Evolutionary conservation across 2,329 filamentous ascomycete species (phyloP).

Genomic region (Aspergillus sp.): DNA sequence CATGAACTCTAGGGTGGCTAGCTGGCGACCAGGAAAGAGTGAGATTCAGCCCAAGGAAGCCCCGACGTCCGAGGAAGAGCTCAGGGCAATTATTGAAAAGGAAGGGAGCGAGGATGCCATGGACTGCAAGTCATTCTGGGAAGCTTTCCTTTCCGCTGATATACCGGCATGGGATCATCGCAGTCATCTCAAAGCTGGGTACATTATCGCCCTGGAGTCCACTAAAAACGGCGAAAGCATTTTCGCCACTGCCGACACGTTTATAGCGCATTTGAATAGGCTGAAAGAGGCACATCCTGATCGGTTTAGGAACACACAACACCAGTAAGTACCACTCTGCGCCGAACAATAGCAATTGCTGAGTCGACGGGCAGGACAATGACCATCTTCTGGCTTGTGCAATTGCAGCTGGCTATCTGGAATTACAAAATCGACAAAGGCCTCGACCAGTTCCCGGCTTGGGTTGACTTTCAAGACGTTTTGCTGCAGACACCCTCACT

Average conservation of each 20-base stretch:
- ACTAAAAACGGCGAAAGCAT: not conserved
- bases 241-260: constrained; percentile 5
- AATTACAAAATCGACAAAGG: constrained; percentile 10
- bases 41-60: not conserved
- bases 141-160: not conserved
- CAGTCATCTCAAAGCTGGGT: constrained; percentile 9
- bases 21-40: not conserved
- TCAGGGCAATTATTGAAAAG: constrained; percentile 1
- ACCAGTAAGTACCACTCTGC: not conserved
- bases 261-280: constrained; percentile 1
- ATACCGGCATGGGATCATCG: constrained; percentile 9
- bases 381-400: constrained; percentile 17
- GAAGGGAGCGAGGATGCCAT: constrained; percentile 1
- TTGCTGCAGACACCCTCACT: not conserved
- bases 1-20: not conserved
- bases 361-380: not conserved
- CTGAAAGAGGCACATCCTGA: not conserved
- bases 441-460: not conserved
- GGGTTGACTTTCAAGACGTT: constrained; percentile 7
- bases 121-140: not conserved
- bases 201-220: constrained; percentile 5
- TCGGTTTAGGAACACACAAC: constrained; percentile 6
- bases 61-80: not conserved
- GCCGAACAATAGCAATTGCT: not conserved
- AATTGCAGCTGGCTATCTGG: constrained; percentile 12